Conservation (phyloP, 768 basidiomycete species). For the Sarcomyxa edulis region DNA sequence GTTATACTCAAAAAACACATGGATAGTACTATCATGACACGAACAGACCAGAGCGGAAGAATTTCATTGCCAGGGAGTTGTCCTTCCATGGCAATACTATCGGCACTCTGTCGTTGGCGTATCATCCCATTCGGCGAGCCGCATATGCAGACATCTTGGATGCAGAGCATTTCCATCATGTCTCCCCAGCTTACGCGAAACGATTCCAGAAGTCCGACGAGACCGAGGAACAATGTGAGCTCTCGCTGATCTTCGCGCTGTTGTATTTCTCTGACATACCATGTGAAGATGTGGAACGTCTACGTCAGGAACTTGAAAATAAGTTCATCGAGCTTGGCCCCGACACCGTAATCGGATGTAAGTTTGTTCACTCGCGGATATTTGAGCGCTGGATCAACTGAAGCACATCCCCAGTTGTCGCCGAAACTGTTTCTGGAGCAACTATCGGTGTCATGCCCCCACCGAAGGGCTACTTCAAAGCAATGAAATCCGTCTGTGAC, state of each 20-base stretch:
- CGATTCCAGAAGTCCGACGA: slow-evolving; percentile 71
- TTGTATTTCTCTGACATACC: too few species aligned
- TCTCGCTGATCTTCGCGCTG: too few species aligned
- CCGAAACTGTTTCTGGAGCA: slow-evolving; percentile 86
- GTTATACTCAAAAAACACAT: background rate
- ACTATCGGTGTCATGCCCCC: slow-evolving; percentile 72
- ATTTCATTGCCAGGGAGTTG: slow-evolving; percentile 74
- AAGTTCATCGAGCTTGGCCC: slow-evolving; percentile 82
- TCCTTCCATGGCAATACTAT: slow-evolving; percentile 88
- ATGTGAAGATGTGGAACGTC: slow-evolving; percentile 68
- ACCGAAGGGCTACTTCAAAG: slow-evolving; percentile 81
- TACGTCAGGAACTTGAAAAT: slow-evolving; percentile 76
- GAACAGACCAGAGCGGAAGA: slow-evolving; percentile 62
- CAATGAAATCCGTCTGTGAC: slow-evolving; percentile 78
- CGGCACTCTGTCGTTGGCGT: slow-evolving; percentile 59
- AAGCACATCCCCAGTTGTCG: slow-evolving; percentile 47
- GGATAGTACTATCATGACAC: slow-evolving; percentile 70
- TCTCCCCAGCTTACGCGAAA: slow-evolving; percentile 82
- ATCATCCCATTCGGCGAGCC: slow-evolving; percentile 61
- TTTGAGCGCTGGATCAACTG: slow-evolving; percentile 1
- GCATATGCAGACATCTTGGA: slow-evolving; percentile 68
- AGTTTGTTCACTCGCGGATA: slow-evolving; percentile 17
- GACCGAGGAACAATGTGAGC: slow-evolving; percentile 65
- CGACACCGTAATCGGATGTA: slow-evolving; percentile 78
- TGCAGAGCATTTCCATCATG: slow-evolving; percentile 68